Base-by-base conservation (phyloP, 1,284 basidiomycete genomes). In the Trichosporon faecale region DNA sequence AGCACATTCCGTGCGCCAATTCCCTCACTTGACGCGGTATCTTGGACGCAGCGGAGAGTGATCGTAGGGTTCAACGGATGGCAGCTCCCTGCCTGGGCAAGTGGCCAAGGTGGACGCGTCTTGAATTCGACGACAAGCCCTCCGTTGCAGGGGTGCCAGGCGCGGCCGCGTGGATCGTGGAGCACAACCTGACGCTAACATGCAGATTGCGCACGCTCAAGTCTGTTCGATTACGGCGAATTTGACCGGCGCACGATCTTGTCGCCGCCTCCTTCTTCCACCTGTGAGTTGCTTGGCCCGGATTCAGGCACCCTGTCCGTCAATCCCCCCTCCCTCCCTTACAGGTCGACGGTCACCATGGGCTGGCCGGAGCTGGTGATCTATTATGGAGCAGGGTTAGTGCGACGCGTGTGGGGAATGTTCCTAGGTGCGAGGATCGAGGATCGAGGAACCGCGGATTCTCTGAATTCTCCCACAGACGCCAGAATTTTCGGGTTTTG, bases 331-430 rank as follows among this genome's bases (percentile, higher is more conserved):
- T 52, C 21, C 49, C 49, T 52, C 6, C 49, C 25, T 31, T 60
- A 27, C 57, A 31, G 27, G 27, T 31, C 55, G 27, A n/a, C 27
- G 27, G 57, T 61, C 29, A 23, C 7, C 29, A 57, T 29, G 55
- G 55, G 55, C 57, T 61, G 57, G 57, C 57, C 57, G 27, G 57
- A 52, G 49, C 49, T 29, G 18, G 25, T 61, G 57, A 61, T 33
- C 29, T 18, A 23, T 33, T 29, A 57, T 31, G 27, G 27, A 29
- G 57, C 27, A 61, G n/a, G 57, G 18, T 29, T 61, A 31, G 57
- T 61, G 57, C 57, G 57, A 61, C 57, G 57, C 57, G 57, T 61
- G 27, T 31, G 57, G 27, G 57, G 57, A 61, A 61, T 61, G 57
- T 61, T 61, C 57, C 57, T 61, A 31, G 57, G 57, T n/a, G 27